Percentiles rank a stretch among this genome's conserved stretches.
phyloP scores from a whole-genome alignment of 768 basidiomycete species.

The Termitomyces sp. region DNA sequence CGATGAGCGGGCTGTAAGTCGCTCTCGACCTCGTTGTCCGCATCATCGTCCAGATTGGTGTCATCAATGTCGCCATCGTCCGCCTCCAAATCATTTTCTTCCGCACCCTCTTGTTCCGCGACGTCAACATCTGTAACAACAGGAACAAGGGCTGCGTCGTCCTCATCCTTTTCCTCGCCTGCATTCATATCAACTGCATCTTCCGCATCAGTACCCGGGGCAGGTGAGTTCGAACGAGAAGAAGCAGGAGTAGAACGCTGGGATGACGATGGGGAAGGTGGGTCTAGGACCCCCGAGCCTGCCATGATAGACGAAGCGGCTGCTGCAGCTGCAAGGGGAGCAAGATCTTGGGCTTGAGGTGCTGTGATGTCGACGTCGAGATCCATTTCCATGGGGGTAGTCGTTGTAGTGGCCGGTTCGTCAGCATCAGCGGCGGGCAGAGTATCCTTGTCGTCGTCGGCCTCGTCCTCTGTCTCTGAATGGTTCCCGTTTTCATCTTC shows the following conservation, averaged over 20 bases:
- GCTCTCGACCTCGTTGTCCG: slow-evolving; percentile 44
- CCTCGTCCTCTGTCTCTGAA: slow-evolving; percentile 15
- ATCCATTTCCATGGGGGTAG: slow-evolving; percentile 18
- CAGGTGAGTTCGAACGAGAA: slow-evolving; percentile 38
- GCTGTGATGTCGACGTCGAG: slow-evolving; percentile 27
- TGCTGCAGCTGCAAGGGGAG: slow-evolving; percentile 27
- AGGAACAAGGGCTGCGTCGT: neutral
- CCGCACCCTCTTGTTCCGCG: slow-evolving; percentile 19
- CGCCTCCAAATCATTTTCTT: slow-evolving; percentile 23
- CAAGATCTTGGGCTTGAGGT: slow-evolving; percentile 20
- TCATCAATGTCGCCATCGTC: slow-evolving; percentile 30
- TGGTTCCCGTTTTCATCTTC: slow-evolving; percentile 23
- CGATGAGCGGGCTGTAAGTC: slow-evolving; percentile 80
- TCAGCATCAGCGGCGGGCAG: slow-evolving; percentile 16
- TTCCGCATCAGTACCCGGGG: slow-evolving; percentile 12
- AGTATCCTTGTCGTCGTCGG: slow-evolving; percentile 24
- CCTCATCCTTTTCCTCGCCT: slow-evolving; percentile 4
- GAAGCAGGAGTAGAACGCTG: slow-evolving; percentile 27
- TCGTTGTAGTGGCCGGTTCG: slow-evolving; percentile 13
- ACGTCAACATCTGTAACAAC: slow-evolving; percentile 15
- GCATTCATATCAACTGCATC: slow-evolving; percentile 12
- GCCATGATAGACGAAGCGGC: slow-evolving; percentile 47
- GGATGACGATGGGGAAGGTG: slow-evolving; percentile 31
- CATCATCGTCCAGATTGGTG: slow-evolving; percentile 33
- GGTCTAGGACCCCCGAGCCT: slow-evolving; percentile 30